Evolutionary conservation across 2,329 filamentous ascomycete species (phyloP), one percentile per base, ranked within the genome.

Genomic region (Aspergillus sp.): DNA sequence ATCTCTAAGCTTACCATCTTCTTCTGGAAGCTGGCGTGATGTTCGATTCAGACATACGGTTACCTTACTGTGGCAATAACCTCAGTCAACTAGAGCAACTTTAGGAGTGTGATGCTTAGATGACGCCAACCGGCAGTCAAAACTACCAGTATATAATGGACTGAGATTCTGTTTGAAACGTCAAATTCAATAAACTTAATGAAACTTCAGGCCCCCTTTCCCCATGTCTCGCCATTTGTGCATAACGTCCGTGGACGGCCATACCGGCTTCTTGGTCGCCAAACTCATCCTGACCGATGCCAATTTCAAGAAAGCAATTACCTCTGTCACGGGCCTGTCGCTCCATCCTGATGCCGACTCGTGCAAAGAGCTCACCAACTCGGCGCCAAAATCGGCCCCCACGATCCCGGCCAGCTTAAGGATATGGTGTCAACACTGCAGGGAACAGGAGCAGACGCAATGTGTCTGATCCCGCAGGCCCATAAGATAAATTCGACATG

Each of bases 401-500:
- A 80, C 64, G 69, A 68, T 20, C 76, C 74, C 0, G 79, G 80
- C 24, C 71, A 75, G 22, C 66, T 75, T 56, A 69, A 70, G 18
- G 68, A 71, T 4, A 69, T 81, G 59, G 71, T 72, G 12, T 66
- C 72, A 49, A 67, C 70, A 1, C 70, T 83, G 17, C 72, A 77
- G 66, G 65, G 76, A 17, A 75, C 70, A 5, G 75, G 76, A 39
- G 76, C 74, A 55, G 79, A 83, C 63, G 78, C 80, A n/a, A n/a
- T n/a, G n/a, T n/a, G n/a, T n/a, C n/a, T n/a, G n/a, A n/a, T n/a
- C n/a, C n/a, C n/a, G n/a, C n/a, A n/a, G n/a, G n/a, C n/a, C n/a
- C n/a, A n/a, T n/a, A n/a, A 24, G 73, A 81, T 56, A 82, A 82
- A 68, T 68, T 74, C 48, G 75, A 80, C 56, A 77, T 82, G 32